These are phyloP conservation scores for Austroboletus eburneus DNA, from an alignment of 768 basidiomycete genomes.

Conservation along the genomic window DNA sequence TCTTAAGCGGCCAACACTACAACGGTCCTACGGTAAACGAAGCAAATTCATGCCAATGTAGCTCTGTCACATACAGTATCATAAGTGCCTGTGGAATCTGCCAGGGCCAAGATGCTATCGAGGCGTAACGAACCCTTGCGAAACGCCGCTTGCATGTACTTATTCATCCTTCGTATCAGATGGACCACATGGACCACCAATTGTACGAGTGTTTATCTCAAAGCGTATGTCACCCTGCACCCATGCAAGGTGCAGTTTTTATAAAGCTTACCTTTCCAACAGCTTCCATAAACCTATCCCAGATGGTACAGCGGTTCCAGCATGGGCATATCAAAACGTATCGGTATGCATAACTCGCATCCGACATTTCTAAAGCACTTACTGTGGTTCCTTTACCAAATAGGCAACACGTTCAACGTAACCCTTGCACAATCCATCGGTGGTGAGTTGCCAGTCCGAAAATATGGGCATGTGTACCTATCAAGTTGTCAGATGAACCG, in stretches of 20 bases:
- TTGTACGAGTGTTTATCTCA: slow-evolving; percentile 37
- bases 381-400: slow-evolving; percentile 20
- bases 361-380: background rate
- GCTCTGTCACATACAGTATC: slow-evolving; percentile 50
- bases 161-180: slow-evolving; percentile 30
- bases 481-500: slow-evolving; percentile 31
- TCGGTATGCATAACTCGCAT: slow-evolving; percentile 30
- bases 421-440: slow-evolving; percentile 33
- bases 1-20: slow-evolving; percentile 33
- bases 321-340: slow-evolving; percentile 61
- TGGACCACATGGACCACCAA: slow-evolving; percentile 51
- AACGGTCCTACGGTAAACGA: slow-evolving; percentile 31
- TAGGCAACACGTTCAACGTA: slow-evolving; percentile 37
- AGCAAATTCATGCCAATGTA: slow-evolving; percentile 46
- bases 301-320: slow-evolving; percentile 45
- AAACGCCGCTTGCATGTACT: background rate
- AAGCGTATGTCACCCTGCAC: slow-evolving; percentile 15
- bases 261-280: background rate
- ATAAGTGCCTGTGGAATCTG: slow-evolving; percentile 57
- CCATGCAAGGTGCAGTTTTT: background rate
- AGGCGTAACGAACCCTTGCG: slow-evolving; percentile 21
- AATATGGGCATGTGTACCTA: background rate
- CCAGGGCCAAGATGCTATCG: slow-evolving; percentile 41
- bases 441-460: slow-evolving; percentile 11
- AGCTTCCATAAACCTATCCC: slow-evolving; percentile 53